These are phyloP conservation scores for Juglanconis juglandina DNA, from an alignment of 2,329 filamentous ascomycete genomes.

Conservation along the genomic window DNA sequence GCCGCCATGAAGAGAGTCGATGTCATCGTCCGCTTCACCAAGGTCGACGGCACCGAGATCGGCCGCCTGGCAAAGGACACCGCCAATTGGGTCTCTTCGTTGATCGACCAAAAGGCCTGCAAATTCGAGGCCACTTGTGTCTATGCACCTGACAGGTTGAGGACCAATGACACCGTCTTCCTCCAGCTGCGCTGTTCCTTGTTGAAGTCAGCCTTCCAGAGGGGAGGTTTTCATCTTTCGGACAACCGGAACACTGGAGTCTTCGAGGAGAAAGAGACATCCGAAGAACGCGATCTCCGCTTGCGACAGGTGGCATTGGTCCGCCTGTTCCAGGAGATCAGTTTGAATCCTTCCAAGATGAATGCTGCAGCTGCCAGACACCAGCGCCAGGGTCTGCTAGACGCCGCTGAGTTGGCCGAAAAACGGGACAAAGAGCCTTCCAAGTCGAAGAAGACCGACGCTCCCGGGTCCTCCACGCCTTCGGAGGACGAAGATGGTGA, in stretches of 20 bases:
- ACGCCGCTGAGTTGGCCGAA: conserved; percentile 85
- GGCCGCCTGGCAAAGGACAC: conserved; percentile 83
- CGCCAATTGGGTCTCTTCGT: conserved; percentile 85
- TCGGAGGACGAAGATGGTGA: conserved; percentile 76
- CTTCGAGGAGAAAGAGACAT: conserved; percentile 81
- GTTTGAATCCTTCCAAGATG: conserved; percentile 69
- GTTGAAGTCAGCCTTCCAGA: conserved; percentile 69
- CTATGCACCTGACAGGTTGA: conserved; percentile 77
- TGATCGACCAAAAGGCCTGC: conserved; percentile 89
- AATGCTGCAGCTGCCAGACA: conserved; percentile 73
- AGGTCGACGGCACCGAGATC: conserved; percentile 72
- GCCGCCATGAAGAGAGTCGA: conserved; percentile 64
- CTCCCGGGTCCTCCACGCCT: conserved; percentile 47
- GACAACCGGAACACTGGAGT: conserved; percentile 69
- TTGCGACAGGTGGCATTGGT: conserved; percentile 84
- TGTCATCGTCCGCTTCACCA: conserved; percentile 89
- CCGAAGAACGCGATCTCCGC: conserved; percentile 78
- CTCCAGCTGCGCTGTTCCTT: conserved; percentile 80
- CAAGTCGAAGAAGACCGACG: conserved; percentile 22
- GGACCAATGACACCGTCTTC: conserved; percentile 93
- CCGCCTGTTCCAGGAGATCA: conserved; percentile 84
- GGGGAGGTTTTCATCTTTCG: conserved; percentile 56
- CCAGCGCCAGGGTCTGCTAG: conserved; percentile 77
- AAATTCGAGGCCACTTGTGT: conserved; percentile 84
- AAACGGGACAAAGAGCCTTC: conserved; percentile 58